Percentiles rank a stretch among this genome's conserved stretches.
Conservation (phyloP, 768 basidiomycete genomes). For the Amyloporia xantha region DNA sequence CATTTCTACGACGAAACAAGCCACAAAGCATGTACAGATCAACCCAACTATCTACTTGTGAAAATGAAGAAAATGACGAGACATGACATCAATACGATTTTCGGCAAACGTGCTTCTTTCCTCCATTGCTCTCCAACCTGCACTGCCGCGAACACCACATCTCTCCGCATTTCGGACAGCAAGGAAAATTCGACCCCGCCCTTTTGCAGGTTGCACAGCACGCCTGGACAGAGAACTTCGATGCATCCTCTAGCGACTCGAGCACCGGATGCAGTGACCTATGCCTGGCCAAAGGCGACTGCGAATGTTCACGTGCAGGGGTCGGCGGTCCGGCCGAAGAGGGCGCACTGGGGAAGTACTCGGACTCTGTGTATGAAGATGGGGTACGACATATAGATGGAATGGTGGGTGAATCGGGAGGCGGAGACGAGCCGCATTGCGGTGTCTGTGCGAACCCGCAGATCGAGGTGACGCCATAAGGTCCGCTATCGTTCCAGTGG, state of each 20-base stretch:
- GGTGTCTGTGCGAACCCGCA: not conserved
- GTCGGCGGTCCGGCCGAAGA: constrained; percentile 24
- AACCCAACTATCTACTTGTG: too few relatives aligned
- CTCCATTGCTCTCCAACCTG: constrained; percentile 11
- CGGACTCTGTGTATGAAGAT: constrained; percentile 20
- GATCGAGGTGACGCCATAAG: not conserved
- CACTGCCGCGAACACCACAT: constrained; percentile 26
- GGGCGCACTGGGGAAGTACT: constrained; percentile 23
- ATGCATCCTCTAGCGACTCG: constrained; percentile 22
- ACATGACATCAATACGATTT: not conserved
- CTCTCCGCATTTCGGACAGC: constrained; percentile 26
- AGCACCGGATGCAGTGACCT: constrained; percentile 19
- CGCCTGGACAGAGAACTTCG: constrained; percentile 21
- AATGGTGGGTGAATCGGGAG: constrained; percentile 12
- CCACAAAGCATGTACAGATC: not conserved
- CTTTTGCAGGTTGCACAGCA: constrained; percentile 25
- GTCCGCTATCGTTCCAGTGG: not conserved
- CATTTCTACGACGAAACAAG: too few relatives aligned
- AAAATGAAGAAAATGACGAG: not conserved
- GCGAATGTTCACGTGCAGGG: constrained; percentile 15
- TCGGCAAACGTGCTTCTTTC: constrained; percentile 14
- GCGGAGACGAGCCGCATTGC: not conserved
- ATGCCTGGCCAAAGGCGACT: not conserved
- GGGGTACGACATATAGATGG: constrained; percentile 26
- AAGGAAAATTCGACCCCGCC: constrained; percentile 25